A percentile compares a stretch with the other conserved stretches of the same genome.
phyloP scores from a whole-genome alignment of 2,329 filamentous ascomycete genomes.

The Fusarium tuaranense region DNA sequence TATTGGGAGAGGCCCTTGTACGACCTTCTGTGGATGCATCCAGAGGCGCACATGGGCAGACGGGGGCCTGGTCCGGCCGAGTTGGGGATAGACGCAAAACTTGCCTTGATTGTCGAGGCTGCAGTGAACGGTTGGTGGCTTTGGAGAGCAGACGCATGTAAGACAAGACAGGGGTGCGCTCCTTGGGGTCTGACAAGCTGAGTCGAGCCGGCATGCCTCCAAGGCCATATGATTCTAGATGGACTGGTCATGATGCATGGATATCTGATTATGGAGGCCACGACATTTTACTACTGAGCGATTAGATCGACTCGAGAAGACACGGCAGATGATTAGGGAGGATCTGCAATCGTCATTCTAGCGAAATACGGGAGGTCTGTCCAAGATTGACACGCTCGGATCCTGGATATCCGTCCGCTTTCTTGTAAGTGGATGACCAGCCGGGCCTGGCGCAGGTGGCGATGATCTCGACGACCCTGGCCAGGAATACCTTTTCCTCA shows the following conservation, averaged over 20 bases:
- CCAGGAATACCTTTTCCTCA: slow-evolving; percentile 12
- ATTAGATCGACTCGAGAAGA: slow-evolving; percentile 3
- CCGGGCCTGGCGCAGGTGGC: slow-evolving; percentile 26
- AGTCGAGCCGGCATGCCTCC: background rate
- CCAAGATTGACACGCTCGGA: slow-evolving; percentile 21
- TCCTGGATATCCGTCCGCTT: slow-evolving; percentile 33
- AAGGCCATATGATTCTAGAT: slow-evolving; percentile 4
- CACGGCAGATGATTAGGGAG: slow-evolving; percentile 1
- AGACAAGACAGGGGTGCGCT: slow-evolving; percentile 33
- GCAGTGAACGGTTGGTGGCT: slow-evolving; percentile 39
- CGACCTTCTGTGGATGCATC: slow-evolving; percentile 35
- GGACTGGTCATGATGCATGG: slow-evolving; percentile 16
- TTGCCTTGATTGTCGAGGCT: slow-evolving; percentile 39
- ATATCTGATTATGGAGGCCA: slow-evolving; percentile 14
- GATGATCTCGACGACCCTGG: slow-evolving; percentile 24
- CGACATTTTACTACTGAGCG: background rate
- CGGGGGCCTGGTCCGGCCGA: slow-evolving; percentile 31
- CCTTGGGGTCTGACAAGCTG: slow-evolving; percentile 3
- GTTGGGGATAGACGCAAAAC: slow-evolving; percentile 39
- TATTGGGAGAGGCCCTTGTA: slow-evolving; percentile 19
- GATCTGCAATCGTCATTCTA: slow-evolving; percentile 21
- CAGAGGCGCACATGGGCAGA: slow-evolving; percentile 35
- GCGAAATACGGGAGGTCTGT: slow-evolving; percentile 21
- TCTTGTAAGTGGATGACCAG: slow-evolving; percentile 21
- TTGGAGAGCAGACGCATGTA: slow-evolving; percentile 28